A percentile compares a stretch with the other conserved stretches of the same genome.
Conservation (phyloP, 495 filamentous ascomycete genomes). For the Xylaria palmicola region DNA sequence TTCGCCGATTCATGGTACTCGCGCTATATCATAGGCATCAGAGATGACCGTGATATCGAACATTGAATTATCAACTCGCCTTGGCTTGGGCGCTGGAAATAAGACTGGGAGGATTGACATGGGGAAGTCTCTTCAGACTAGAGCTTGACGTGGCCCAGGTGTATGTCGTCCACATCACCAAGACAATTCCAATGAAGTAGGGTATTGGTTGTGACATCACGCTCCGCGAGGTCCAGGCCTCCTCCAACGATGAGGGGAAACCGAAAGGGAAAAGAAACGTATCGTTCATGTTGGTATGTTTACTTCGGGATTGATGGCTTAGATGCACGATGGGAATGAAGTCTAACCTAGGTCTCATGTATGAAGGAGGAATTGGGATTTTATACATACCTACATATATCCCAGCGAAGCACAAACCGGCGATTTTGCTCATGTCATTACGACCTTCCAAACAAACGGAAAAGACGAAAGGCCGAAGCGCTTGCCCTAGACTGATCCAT, state of each 20-base stretch:
- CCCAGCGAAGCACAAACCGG: no score
- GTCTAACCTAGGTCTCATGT: neutral
- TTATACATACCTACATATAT: no score
- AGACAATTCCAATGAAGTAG: conserved; percentile 6
- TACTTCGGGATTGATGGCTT: neutral
- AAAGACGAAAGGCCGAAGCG: no score
- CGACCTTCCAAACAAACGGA: no score
- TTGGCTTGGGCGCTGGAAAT: conserved; percentile 14
- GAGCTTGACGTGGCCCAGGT: conserved; percentile 5
- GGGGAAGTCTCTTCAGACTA: conserved; percentile 13
- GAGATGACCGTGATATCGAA: neutral
- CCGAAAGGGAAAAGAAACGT: neutral
- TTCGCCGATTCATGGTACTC: conserved; percentile 1
- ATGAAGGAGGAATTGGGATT: neutral
- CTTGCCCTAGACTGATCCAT: no score
- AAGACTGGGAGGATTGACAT: conserved; percentile 12
- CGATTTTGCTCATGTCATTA: no score
- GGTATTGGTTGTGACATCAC: neutral
- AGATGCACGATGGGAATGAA: neutral
- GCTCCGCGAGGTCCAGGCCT: neutral
- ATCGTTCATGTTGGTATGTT: conserved; percentile 10
- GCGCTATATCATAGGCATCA: conserved; percentile 5
- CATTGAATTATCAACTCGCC: conserved; percentile 2
- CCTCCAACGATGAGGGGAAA: neutral
- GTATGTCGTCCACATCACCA: conserved; percentile 12